These are phyloP conservation scores for Strombidium stylifer DNA, from an alignment of 73 alveolate species.

Conservation along the genomic window DNA sequence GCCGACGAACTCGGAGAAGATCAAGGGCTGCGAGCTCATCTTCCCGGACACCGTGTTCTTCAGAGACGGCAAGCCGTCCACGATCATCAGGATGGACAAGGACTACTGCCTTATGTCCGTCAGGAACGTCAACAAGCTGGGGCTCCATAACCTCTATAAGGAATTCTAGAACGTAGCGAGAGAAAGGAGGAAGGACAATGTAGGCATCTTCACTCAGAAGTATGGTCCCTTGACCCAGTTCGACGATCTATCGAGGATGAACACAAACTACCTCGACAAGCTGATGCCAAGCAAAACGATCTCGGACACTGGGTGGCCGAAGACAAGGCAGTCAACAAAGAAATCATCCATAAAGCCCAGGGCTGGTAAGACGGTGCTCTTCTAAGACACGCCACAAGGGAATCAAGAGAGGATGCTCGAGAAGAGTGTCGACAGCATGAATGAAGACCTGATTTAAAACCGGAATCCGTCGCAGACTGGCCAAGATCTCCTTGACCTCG, in stretches of 20 bases:
- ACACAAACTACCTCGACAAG: not conserved
- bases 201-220: conserved; percentile 8
- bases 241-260: not conserved
- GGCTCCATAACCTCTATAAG: conserved; percentile 30
- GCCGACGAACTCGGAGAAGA: conserved; percentile 59
- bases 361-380: too few species aligned
- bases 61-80: conserved; percentile 52
- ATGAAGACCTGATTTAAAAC: too few species aligned
- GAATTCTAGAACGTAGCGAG: conserved; percentile 46
- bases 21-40: conserved; percentile 54
- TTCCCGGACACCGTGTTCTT: conserved; percentile 65
- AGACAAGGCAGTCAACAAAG: too few species aligned
- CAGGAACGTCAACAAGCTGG: conserved; percentile 26
- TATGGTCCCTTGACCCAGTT: not conserved
- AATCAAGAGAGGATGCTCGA: too few species aligned
- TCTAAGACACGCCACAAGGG: too few species aligned
- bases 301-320: too few species aligned
- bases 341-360: too few species aligned
- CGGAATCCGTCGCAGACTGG: too few species aligned
- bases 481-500: too few species aligned
- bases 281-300: not conserved
- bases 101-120: conserved; percentile 45
- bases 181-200: conserved; percentile 43
- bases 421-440: too few species aligned
- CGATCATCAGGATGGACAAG: conserved; percentile 39